phyloP scores from a whole-genome alignment of 2,329 filamentous ascomycete species.

The Botrytis sinoallii region DNA sequence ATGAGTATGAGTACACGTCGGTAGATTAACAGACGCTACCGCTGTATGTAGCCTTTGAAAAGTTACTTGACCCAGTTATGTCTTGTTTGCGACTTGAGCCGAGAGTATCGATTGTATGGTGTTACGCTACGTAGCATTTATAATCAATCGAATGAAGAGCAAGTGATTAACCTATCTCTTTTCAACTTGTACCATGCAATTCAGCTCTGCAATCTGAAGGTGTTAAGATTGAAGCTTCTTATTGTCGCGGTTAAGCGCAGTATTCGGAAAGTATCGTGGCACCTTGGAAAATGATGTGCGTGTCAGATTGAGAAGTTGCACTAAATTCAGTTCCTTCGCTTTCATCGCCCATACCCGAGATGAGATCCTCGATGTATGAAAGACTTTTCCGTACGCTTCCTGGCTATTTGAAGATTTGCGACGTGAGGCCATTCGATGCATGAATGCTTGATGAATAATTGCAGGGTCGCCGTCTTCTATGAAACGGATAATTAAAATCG shows the following conservation, averaged over 20 bases:
- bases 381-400: not conserved
- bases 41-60: not conserved
- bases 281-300: not conserved
- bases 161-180: not conserved
- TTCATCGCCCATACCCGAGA: not conserved
- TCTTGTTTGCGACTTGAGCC: not conserved
- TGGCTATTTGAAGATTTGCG: not conserved
- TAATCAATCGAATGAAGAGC: not conserved
- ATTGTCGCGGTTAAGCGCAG: not conserved
- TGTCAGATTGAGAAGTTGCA: not conserved
- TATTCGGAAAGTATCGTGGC: not conserved
- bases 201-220: not conserved
- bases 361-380: not conserved
- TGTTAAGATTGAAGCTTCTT: no score
- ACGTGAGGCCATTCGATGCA: not conserved
- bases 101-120: not conserved
- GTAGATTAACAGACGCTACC: not conserved
- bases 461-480: not conserved
- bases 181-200: fast-evolving
- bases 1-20: not conserved
- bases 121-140: not conserved
- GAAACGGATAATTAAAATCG: not conserved
- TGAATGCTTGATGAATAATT: not conserved
- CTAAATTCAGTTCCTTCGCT: not conserved
- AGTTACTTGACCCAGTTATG: not conserved